phyloP scores from a whole-genome alignment of 495 filamentous ascomycete genomes.

The Aspergillus heteromorphus region DNA sequence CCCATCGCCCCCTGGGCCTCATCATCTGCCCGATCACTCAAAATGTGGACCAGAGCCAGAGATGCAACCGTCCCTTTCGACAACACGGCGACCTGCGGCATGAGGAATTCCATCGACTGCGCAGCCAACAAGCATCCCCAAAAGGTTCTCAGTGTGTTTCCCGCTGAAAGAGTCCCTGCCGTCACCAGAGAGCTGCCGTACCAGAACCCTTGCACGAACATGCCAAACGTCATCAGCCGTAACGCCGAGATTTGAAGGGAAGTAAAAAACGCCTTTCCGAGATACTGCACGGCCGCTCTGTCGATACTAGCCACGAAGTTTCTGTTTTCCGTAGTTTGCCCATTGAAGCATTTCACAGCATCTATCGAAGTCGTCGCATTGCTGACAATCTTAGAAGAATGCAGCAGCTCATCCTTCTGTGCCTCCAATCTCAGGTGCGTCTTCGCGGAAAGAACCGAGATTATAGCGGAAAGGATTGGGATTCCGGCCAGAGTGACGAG shows the following conservation, averaged over 20 bases:
- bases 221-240: slow-evolving; percentile 65
- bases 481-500: slow-evolving; percentile 72
- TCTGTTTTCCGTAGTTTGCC: slow-evolving; percentile 60
- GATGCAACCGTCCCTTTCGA: slow-evolving; percentile 78
- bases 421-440: slow-evolving; percentile 61
- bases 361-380: slow-evolving; percentile 71
- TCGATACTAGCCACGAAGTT: slow-evolving; percentile 57
- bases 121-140: slow-evolving; percentile 73
- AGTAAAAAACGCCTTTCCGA: slow-evolving; percentile 59
- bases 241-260: slow-evolving; percentile 67
- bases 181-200: slow-evolving; percentile 68
- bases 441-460: slow-evolving; percentile 52
- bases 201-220: slow-evolving; percentile 93
- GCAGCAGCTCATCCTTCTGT: slow-evolving; percentile 63
- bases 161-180: slow-evolving; percentile 50
- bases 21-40: slow-evolving; percentile 24
- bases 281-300: slow-evolving; percentile 58
- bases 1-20: slow-evolving; percentile 15
- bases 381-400: slow-evolving; percentile 67
- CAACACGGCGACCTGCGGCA: slow-evolving; percentile 70
- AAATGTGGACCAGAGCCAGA: slow-evolving; percentile 47
- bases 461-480: slow-evolving; percentile 59
- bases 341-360: slow-evolving; percentile 84
- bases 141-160: slow-evolving; percentile 76
- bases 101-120: slow-evolving; percentile 63